Evolutionary conservation across 1,284 basidiomycete genomes (phyloP).

Genomic region (Hymenochaete sp.): DNA sequence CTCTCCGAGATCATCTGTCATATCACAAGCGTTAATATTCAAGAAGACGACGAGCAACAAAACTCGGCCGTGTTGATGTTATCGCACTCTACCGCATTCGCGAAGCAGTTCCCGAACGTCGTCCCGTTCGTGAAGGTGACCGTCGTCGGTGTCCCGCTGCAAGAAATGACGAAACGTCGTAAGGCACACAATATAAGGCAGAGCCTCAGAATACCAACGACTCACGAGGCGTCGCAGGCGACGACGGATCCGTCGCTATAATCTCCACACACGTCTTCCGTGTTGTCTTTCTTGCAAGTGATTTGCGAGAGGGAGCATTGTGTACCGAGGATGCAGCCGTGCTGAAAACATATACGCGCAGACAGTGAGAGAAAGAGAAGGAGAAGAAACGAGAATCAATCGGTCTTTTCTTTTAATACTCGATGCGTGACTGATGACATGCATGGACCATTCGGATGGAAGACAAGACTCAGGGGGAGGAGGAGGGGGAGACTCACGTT

Average conservation of each 20-base stretch:
- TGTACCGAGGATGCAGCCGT: background rate
- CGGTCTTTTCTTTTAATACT: no score
- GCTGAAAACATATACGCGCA: no score
- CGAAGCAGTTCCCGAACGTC: background rate
- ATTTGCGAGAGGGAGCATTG: background rate
- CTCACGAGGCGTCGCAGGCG: slow-evolving; percentile 1
- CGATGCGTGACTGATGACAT: no score
- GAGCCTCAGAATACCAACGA: no score
- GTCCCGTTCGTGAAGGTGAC: background rate
- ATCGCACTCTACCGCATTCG: background rate
- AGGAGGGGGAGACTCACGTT: background rate
- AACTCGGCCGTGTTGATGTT: background rate
- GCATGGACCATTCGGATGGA: no score
- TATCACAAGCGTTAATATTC: no score
- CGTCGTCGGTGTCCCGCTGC: background rate
- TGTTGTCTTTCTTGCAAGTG: background rate
- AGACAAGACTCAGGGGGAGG: no score
- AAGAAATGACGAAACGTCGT: background rate
- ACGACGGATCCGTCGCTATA: background rate
- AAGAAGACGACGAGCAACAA: background rate
- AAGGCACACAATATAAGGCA: background rate
- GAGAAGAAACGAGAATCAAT: no score
- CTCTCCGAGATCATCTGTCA: no score
- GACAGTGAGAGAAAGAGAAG: no score
- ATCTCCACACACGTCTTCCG: background rate